Evolutionary conservation across 768 basidiomycete genomes (phyloP).

Genomic region (Xanthoconium purpureum): DNA sequence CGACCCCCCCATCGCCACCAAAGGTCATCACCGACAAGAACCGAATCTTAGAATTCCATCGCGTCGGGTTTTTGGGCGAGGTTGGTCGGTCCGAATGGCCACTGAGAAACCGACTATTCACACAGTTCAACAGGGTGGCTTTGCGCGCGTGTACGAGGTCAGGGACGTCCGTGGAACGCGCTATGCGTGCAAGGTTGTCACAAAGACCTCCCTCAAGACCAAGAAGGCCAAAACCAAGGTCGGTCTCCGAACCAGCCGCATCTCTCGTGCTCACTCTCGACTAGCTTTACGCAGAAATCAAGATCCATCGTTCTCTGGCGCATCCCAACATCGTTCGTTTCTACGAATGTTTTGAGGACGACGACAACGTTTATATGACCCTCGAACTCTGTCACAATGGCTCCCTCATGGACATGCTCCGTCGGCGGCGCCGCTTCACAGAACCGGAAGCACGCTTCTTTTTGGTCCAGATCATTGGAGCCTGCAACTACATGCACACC

Average conservation of each 20-base stretch:
- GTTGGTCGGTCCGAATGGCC: slow-evolving; percentile 41
- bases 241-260: slow-evolving; percentile 11
- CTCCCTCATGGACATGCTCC: slow-evolving; percentile 87
- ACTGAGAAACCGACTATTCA: background rate
- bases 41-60: slow-evolving; percentile 53
- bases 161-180: slow-evolving; percentile 61
- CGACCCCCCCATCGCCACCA: slow-evolving; percentile 77
- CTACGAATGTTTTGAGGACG: slow-evolving; percentile 93
- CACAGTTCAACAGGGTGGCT: slow-evolving; percentile 62
- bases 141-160: slow-evolving; percentile 96
- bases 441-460: slow-evolving; percentile 93
- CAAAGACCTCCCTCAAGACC: slow-evolving; percentile 86
- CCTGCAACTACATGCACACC: slow-evolving; percentile 96
- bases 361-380: slow-evolving; percentile 95
- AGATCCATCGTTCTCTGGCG: slow-evolving; percentile 86
- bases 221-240: slow-evolving; percentile 99
- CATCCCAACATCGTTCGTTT: slow-evolving; percentile 94
- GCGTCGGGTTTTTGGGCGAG: slow-evolving; percentile 88
- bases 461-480: slow-evolving; percentile 91
- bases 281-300: slow-evolving; percentile 97
- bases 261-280: background rate
- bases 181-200: slow-evolving; percentile 91
- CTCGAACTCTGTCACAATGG: slow-evolving; percentile 91
- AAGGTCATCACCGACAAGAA: slow-evolving; percentile 67
- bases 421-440: slow-evolving; percentile 79